Evolutionary conservation across 495 filamentous ascomycete species (phyloP).

Genomic region (Aspergillus saccharolyticus): DNA sequence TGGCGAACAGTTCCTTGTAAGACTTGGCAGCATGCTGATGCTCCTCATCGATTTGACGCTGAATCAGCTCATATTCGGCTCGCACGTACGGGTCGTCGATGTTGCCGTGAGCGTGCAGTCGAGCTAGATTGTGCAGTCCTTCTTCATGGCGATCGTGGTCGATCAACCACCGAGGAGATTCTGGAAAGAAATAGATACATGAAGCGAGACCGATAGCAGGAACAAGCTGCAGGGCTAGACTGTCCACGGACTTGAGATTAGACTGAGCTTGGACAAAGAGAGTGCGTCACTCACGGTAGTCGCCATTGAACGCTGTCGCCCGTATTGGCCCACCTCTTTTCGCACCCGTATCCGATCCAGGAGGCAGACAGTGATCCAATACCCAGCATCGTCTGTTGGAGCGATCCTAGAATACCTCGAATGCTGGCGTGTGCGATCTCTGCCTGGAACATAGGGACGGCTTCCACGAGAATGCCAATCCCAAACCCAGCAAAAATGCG

Average conservation of each 20-base stretch:
- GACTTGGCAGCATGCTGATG: slow-evolving; percentile 55
- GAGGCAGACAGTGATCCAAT: background rate
- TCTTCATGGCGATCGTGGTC: slow-evolving; percentile 33
- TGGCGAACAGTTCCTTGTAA: slow-evolving; percentile 55
- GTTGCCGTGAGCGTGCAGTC: slow-evolving; percentile 55
- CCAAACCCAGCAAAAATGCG: background rate
- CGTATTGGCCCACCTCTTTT: background rate
- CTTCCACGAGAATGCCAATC: background rate
- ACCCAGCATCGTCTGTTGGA: background rate
- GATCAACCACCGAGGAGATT: slow-evolving; percentile 49
- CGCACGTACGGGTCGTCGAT: slow-evolving; percentile 56
- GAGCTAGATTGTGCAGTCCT: slow-evolving; percentile 45
- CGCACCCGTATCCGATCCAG: background rate
- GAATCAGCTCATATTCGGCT: slow-evolving; percentile 57
- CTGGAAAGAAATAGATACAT: slow-evolving; percentile 49
- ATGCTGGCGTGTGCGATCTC: background rate
- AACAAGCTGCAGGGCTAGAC: slow-evolving; percentile 7
- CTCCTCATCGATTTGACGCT: slow-evolving; percentile 26
- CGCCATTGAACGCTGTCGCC: slow-evolving; percentile 8
- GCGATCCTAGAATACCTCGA: background rate
- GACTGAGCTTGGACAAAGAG: background rate
- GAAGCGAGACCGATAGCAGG: slow-evolving; percentile 6
- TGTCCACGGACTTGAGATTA: background rate
- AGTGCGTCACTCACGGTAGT: slow-evolving; percentile 1
- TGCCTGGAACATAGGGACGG: background rate